Evolutionary conservation across 1,284 basidiomycete species (phyloP).

Genomic region (Ceratobasidium sp.): DNA sequence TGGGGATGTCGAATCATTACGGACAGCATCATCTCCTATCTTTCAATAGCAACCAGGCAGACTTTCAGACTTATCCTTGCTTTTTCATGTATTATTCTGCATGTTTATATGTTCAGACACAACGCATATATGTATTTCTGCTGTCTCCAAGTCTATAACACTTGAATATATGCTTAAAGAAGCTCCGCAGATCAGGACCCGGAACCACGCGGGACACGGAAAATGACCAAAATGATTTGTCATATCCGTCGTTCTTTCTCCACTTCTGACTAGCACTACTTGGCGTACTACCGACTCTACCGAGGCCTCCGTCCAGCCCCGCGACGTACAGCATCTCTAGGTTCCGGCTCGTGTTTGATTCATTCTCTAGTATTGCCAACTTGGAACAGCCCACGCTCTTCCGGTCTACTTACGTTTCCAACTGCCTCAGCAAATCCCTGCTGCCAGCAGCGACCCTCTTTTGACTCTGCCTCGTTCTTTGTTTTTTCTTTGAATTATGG

Average conservation of each 20-base stretch:
- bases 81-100: not conserved
- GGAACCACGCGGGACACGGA: not conserved
- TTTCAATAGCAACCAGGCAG: not conserved
- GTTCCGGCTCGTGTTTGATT: not conserved
- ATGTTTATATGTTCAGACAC: slow-evolving; percentile 8
- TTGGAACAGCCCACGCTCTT: not conserved
- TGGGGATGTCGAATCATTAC: not conserved
- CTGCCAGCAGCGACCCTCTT: slow-evolving; percentile 10
- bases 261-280: not conserved
- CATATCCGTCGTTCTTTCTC: not conserved
- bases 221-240: slow-evolving; percentile 18
- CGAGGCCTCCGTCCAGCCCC: not conserved
- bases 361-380: not conserved
- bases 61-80: not conserved
- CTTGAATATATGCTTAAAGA: not conserved
- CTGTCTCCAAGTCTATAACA: not conserved
- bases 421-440: not conserved
- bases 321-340: not conserved
- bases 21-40: slow-evolving; percentile 7
- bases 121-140: not conserved
- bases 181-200: slow-evolving; percentile 5
- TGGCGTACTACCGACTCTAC: not conserved
- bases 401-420: not conserved
- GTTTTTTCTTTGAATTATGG: slow-evolving; percentile 14
- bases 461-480: not conserved